Conservation (phyloP, 116 monocot species). For the Papilionanthe hybrid region DNA sequence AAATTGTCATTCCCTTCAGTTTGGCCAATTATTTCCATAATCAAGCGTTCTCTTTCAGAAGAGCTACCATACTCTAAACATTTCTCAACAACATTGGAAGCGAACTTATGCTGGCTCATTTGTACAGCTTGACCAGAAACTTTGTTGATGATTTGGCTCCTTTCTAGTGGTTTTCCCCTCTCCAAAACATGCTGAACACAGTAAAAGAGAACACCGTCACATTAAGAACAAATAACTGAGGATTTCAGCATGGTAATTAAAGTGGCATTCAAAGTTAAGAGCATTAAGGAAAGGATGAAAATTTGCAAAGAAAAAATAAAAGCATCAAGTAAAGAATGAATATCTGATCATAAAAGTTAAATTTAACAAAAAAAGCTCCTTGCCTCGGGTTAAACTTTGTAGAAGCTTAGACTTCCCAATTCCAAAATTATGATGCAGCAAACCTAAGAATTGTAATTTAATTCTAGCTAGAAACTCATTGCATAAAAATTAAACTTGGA, state of each 20-base stretch:
- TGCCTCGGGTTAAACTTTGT: not conserved
- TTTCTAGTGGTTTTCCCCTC: constrained; percentile 66
- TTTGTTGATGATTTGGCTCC: constrained; percentile 80
- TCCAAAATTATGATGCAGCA: not conserved
- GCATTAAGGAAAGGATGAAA: not conserved
- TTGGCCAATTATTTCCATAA: constrained; percentile 73
- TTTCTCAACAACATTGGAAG: constrained; percentile 95
- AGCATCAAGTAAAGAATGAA: not conserved
- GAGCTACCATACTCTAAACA: constrained; percentile 70
- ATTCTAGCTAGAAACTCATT: not conserved
- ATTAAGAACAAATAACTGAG: not conserved
- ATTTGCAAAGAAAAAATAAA: not conserved
- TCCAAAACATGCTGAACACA: constrained; percentile 78
- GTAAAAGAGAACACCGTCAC: constrained; percentile 6
- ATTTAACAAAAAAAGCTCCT: not conserved
- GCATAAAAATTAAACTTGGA: not conserved
- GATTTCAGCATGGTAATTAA: not conserved
- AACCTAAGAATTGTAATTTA: not conserved
- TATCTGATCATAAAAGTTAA: not conserved
- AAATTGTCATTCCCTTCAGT: constrained; percentile 88
- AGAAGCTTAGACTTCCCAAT: not conserved
- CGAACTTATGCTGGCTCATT: constrained; percentile 96
- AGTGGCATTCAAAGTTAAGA: not conserved
- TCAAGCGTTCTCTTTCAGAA: constrained; percentile 55
- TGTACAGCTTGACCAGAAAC: constrained; percentile 75